Evolutionary conservation across 305 asterid genomes (phyloP).

Genomic region (Withania somnifera): DNA sequence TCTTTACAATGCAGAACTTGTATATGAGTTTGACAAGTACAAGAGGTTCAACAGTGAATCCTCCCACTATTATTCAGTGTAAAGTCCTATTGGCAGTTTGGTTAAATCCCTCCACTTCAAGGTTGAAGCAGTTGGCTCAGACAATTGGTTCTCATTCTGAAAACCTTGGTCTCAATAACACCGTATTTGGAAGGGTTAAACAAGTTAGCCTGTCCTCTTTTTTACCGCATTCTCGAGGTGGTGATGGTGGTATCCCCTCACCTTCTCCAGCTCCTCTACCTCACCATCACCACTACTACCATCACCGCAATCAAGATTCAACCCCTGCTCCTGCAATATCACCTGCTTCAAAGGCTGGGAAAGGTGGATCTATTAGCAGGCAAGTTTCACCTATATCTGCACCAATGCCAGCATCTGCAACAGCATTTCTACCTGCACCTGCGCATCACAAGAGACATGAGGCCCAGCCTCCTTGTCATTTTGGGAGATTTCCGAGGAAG

Average conservation of each 20-base stretch:
- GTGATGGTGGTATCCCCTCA: slow-evolving; percentile 30
- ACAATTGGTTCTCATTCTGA: slow-evolving; percentile 60
- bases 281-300: slow-evolving; percentile 28
- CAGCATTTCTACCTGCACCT: slow-evolving; percentile 33
- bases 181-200: slow-evolving; percentile 84
- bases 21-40: slow-evolving; percentile 57
- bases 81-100: slow-evolving; percentile 70
- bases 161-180: slow-evolving; percentile 86
- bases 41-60: slow-evolving; percentile 65
- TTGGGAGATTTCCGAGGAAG: slow-evolving; percentile 35
- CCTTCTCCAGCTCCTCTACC: slow-evolving; percentile 46
- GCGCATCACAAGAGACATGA: slow-evolving; percentile 25
- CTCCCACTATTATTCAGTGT: slow-evolving; percentile 61
- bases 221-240: slow-evolving; percentile 52
- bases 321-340: slow-evolving; percentile 42
- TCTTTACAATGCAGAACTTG: slow-evolving; percentile 54
- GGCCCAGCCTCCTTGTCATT: slow-evolving; percentile 52
- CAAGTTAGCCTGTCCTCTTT: slow-evolving; percentile 81
- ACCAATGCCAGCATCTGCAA: slow-evolving; percentile 28
- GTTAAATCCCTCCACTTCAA: slow-evolving; percentile 43
- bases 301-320: slow-evolving; percentile 20
- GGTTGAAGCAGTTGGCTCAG: slow-evolving; percentile 80
- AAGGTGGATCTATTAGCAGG: slow-evolving; percentile 17
- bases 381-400: slow-evolving; percentile 25
- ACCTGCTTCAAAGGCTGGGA: slow-evolving; percentile 44